Percentiles rank a stretch among this genome's conserved stretches.
phyloP scores from a whole-genome alignment of 306 rosid genomes.

The Cicer yamashitae region DNA sequence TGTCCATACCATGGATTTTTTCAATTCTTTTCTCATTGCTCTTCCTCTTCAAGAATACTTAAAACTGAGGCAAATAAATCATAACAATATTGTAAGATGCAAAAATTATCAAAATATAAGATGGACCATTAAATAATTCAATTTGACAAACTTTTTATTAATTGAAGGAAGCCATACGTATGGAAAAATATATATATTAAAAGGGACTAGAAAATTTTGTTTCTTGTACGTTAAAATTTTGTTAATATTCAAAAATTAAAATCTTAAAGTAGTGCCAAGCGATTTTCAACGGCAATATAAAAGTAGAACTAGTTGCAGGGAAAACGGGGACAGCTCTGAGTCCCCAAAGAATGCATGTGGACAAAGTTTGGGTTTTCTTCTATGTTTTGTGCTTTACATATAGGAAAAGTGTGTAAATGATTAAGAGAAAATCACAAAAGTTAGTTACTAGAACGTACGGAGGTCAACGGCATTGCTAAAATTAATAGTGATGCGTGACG shows the following conservation, averaged over 20 bases:
- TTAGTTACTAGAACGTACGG: not conserved
- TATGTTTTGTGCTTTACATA: constrained; percentile 57
- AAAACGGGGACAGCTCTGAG: constrained; percentile 60
- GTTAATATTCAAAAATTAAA: constrained; percentile 6
- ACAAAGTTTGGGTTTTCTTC: constrained; percentile 53
- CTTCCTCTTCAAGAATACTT: constrained; percentile 39
- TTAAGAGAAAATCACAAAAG: not conserved
- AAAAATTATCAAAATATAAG: constrained; percentile 42
- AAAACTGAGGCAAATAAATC: constrained; percentile 33
- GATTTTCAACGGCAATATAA: constrained; percentile 67
- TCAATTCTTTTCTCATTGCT: constrained; percentile 65
- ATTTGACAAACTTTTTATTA: not conserved
- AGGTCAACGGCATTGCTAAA: constrained; percentile 57
- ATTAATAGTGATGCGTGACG: constrained; percentile 4
- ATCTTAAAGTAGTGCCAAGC: constrained; percentile 42
- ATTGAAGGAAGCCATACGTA: constrained; percentile 22
- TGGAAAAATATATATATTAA: constrained; percentile 4
- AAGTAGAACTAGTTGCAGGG: constrained; percentile 65
- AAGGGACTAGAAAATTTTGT: constrained; percentile 34
- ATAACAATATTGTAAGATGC: no score
- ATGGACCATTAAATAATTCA: not conserved
- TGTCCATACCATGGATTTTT: constrained; percentile 62
- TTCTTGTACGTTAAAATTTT: not conserved
- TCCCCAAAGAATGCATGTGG: constrained; percentile 25
- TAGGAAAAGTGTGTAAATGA: not conserved